These are phyloP conservation scores for Monosporascus sp. DNA, from an alignment of 2,329 filamentous ascomycete species.

Conservation along the genomic window DNA sequence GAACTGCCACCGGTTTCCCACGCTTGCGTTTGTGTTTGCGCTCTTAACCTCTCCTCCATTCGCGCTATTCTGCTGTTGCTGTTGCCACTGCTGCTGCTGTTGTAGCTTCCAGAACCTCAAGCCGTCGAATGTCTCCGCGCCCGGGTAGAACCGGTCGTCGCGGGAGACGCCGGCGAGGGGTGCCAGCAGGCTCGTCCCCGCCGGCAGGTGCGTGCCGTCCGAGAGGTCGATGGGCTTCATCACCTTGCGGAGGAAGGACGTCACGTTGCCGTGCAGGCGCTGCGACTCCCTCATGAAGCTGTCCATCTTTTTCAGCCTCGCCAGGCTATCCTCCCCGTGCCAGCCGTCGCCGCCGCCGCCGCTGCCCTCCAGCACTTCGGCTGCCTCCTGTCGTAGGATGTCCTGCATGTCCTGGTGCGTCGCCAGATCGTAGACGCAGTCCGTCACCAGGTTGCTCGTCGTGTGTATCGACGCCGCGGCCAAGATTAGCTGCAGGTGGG, in stretches of 20 bases:
- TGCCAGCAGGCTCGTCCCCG: constrained; percentile 38
- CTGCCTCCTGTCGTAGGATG: constrained; percentile 46
- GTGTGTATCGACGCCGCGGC: constrained; percentile 49
- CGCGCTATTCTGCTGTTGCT: constrained; percentile 6
- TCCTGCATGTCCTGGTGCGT: constrained; percentile 44
- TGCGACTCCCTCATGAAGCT: constrained; percentile 35
- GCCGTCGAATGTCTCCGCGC: constrained; percentile 32
- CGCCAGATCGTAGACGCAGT: constrained; percentile 47
- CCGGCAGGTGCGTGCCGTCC: constrained; percentile 45
- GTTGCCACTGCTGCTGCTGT: constrained; percentile 21
- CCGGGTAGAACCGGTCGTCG: constrained; percentile 31
- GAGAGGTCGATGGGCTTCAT: constrained; percentile 46
- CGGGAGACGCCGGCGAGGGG: constrained; percentile 30
- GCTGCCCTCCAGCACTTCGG: constrained; percentile 24
- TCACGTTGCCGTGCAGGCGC: constrained; percentile 28
- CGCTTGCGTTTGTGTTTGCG: constrained; percentile 8
- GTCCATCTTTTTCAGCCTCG: constrained; percentile 35
- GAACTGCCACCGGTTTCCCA: constrained; percentile 19
- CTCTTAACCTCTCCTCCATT: constrained; percentile 4
- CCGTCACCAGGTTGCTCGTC: constrained; percentile 40
- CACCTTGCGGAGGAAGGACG: constrained; percentile 46
- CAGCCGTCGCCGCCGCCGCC: constrained; percentile 17
- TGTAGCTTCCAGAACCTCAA: constrained; percentile 34
- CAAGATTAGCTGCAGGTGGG: constrained; percentile 35
- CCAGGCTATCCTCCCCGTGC: constrained; percentile 30